Evolutionary conservation across 306 rosid genomes (phyloP).

Genomic region (Vigna trinervia): DNA sequence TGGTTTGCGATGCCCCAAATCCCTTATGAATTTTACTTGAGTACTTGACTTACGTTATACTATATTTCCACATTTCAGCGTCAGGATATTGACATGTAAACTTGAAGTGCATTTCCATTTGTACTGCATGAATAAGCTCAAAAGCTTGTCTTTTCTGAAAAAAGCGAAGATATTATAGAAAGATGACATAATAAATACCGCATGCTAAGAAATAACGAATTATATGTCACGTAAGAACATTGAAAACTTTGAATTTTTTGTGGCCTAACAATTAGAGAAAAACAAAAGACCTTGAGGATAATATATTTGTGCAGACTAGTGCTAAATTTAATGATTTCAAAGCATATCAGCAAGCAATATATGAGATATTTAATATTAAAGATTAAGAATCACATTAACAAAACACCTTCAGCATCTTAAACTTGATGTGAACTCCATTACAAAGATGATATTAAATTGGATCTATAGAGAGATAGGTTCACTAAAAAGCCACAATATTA

Average conservation of each 20-base stretch:
- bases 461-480: too few relatives aligned
- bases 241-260: not conserved
- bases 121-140: not conserved
- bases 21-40: constrained; percentile 36
- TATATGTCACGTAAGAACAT: not conserved
- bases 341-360: not conserved
- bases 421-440: not conserved
- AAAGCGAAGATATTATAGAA: not conserved
- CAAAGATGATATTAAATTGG: too few relatives aligned
- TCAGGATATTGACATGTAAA: constrained; percentile 22
- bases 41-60: not conserved
- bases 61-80: not conserved
- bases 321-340: not conserved
- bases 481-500: too few relatives aligned
- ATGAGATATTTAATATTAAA: not conserved
- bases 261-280: not conserved
- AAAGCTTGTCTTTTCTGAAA: not conserved
- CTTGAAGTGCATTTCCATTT: constrained; percentile 22
- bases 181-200: not conserved
- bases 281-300: not conserved
- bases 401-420: not conserved
- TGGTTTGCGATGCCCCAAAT: constrained; percentile 36
- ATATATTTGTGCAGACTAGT: constrained; percentile 3
- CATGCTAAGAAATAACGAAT: not conserved
- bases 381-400: not conserved